Percentiles rank a stretch among this genome's conserved stretches.
Evolutionary conservation across 2,329 filamentous ascomycete species (phyloP).

Genomic region (Alternaria rosae): DNA sequence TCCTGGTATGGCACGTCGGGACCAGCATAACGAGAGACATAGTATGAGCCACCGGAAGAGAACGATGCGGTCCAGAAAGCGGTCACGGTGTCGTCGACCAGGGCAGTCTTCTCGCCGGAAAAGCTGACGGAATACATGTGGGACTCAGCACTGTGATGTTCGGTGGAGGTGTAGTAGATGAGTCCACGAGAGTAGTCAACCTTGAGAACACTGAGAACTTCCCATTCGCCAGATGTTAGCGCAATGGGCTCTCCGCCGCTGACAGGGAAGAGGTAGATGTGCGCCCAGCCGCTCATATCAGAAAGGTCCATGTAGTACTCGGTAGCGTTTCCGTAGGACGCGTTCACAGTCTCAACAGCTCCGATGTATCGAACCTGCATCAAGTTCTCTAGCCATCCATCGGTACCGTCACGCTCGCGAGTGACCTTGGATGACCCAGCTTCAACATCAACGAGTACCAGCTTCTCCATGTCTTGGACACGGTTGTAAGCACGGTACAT

Average conservation of each 20-base stretch:
- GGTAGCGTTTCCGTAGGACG: constrained; percentile 46
- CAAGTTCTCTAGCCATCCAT: constrained; percentile 70
- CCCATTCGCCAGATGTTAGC: constrained; percentile 72
- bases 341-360: constrained; percentile 40
- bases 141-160: constrained; percentile 70
- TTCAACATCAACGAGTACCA: constrained; percentile 65
- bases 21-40: constrained; percentile 70
- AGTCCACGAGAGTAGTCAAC: constrained; percentile 64
- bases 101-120: constrained; percentile 62
- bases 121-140: constrained; percentile 73
- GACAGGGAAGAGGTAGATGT: constrained; percentile 70
- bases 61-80: constrained; percentile 72
- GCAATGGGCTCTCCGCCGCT: constrained; percentile 62
- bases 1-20: constrained; percentile 75
- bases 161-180: constrained; percentile 71
- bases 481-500: constrained; percentile 73
- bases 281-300: constrained; percentile 70
- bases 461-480: constrained; percentile 70
- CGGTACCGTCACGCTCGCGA: constrained; percentile 65
- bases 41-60: constrained; percentile 68
- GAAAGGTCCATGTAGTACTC: constrained; percentile 72
- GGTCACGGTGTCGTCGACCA: constrained; percentile 67
- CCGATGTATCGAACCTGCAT: constrained; percentile 65
- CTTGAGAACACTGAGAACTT: constrained; percentile 66
- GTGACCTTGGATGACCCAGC: constrained; percentile 57